Percentiles rank a stretch among this genome's conserved stretches.
Evolutionary conservation across 1,139 yeast genomes (phyloP).

Genomic region (Tardiomyces digboiensis): DNA sequence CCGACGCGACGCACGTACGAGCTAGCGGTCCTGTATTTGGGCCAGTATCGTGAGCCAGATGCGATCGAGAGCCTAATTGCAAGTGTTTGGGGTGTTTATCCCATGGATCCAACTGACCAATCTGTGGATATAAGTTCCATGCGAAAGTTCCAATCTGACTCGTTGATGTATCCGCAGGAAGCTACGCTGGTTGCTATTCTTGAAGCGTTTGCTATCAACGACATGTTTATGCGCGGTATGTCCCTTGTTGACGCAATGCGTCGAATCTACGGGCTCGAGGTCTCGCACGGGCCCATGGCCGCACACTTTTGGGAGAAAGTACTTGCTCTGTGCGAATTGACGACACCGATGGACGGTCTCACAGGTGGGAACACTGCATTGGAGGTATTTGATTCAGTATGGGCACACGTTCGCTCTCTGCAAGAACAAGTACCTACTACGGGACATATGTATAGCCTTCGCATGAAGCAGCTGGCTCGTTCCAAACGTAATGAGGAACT

Average conservation of each 20-base stretch:
- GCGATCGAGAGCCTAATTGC: conserved; percentile 14
- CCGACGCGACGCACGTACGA: conserved; percentile 16
- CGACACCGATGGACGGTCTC: background rate
- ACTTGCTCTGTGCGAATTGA: background rate
- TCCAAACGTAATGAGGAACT: background rate
- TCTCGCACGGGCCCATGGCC: background rate
- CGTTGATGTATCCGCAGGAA: conserved; percentile 17
- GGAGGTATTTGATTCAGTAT: conserved; percentile 16
- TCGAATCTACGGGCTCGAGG: conserved; percentile 13
- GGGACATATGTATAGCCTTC: background rate
- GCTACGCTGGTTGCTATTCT: conserved; percentile 22
- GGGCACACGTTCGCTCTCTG: conserved; percentile 6
- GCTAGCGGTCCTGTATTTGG: conserved; percentile 20
- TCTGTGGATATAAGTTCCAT: too few relatives aligned
- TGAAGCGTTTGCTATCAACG: conserved; percentile 23
- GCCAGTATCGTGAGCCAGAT: conserved; percentile 17
- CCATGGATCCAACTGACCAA: background rate
- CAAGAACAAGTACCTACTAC: background rate
- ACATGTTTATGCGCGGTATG: conserved; percentile 19
- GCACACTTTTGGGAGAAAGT: background rate
- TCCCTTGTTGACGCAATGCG: conserved; percentile 15
- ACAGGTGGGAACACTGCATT: conserved; percentile 12
- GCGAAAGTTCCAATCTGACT: too few relatives aligned
- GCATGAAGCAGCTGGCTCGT: background rate
- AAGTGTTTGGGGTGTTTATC: conserved; percentile 22